Base-by-base conservation (phyloP, 2,329 filamentous ascomycete genomes). In the Talaromyces sp. region DNA sequence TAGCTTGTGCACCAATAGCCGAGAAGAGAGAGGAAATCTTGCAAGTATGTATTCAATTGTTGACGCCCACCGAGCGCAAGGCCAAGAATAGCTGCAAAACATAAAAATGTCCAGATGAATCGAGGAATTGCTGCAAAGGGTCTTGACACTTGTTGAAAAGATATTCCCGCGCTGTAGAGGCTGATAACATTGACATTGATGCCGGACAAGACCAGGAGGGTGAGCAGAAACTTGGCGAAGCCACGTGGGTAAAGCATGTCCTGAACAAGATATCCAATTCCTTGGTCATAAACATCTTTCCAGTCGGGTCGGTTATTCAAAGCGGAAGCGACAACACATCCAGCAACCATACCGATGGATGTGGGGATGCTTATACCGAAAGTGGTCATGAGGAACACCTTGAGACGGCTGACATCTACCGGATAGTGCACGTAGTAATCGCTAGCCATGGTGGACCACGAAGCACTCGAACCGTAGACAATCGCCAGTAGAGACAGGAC, bases 1-100 rank as follows among this genome's bases (percentile, higher is more conserved):
- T 79, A 80, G 11, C 71, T 72, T 0, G 77, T 80, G 61, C 74
- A 76, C 77, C 78, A 81, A 66, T 81, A 81, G 6, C 78, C 78
- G 5, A 81, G 68, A 33, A 81, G 68, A 5, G 73, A 73, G 17
- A 81, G 64, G 65, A 81, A 80, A 61, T 80, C 76, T 61, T 79
- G 66, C 1, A 81, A 67, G 40, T 78, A 76, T 1, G 63, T 66
- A 48, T 77, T 70, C 8, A 81, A 72, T 58, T 78, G 62, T 54
- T 80, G 69, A 19, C 71, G 68, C 17, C 73, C 72, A n/a, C 66
- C 71, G 22, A 81, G 69, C 3, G 74, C 77, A 5, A 82, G 68
- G 15, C 73, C 67, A 17, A 81, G 69, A 58, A 80, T 77, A 54
- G 70, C 72, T 17, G 70, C 70, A 61, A 80, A 80, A 64, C 74